These are phyloP conservation scores for Naganishia onofrii DNA, from an alignment of 768 basidiomycete species.

Conservation along the genomic window DNA sequence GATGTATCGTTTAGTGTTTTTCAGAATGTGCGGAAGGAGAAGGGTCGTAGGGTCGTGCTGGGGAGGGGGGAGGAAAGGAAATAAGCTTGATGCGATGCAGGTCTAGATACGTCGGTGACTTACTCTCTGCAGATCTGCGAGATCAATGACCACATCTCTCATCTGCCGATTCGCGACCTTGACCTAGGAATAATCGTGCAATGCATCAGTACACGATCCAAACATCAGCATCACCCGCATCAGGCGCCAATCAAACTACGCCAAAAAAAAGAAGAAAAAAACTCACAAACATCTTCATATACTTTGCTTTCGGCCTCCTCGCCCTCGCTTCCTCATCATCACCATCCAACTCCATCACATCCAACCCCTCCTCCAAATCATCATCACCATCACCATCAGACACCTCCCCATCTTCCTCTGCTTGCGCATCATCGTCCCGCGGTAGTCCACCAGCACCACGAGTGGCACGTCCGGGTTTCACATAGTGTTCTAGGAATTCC, in stretches of 20 bases:
- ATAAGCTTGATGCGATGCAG: background rate
- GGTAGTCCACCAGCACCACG: slow-evolving; percentile 26
- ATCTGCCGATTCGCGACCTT: slow-evolving; percentile 84
- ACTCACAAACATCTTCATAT: slow-evolving; percentile 45
- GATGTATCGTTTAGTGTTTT: slow-evolving; percentile 86
- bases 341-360: slow-evolving; percentile 59
- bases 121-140: slow-evolving; percentile 80
- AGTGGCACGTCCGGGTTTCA: slow-evolving; percentile 32
- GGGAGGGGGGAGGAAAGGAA: background rate
- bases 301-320: slow-evolving; percentile 45
- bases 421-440: slow-evolving; percentile 38
- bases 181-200: too few species aligned
- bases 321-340: slow-evolving; percentile 29
- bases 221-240: background rate
- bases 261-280: too few species aligned
- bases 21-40: slow-evolving; percentile 71
- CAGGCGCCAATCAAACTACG: too few species aligned
- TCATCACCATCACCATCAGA: slow-evolving; percentile 25
- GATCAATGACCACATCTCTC: slow-evolving; percentile 78
- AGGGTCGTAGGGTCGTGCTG: slow-evolving; percentile 14
- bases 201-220: background rate
- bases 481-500: slow-evolving; percentile 43
- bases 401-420: slow-evolving; percentile 41
- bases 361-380: slow-evolving; percentile 62
- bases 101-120: slow-evolving; percentile 35